Percentiles rank a stretch among this genome's conserved stretches.
These are phyloP conservation scores for Chrysosporium keratinophilum DNA, from an alignment of 2,329 filamentous ascomycete species.

Conservation along the genomic window DNA sequence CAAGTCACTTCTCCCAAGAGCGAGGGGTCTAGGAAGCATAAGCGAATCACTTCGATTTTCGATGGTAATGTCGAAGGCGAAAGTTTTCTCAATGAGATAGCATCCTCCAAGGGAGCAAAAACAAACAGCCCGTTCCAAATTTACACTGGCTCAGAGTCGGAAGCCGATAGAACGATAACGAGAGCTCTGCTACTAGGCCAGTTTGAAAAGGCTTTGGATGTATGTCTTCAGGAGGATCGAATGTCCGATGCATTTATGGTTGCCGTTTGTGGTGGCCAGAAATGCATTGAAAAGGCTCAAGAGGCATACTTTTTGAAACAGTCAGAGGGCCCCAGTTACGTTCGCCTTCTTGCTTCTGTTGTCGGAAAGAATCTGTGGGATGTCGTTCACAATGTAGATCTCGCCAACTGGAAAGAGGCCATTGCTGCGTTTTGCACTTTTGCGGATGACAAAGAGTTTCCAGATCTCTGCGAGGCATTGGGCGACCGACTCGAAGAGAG, in stretches of 20 bases:
- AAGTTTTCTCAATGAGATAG: conserved; percentile 71
- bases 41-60: conserved; percentile 67
- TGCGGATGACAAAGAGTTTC: conserved; percentile 80
- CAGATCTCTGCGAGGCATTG: conserved; percentile 86
- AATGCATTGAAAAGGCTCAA: conserved; percentile 88
- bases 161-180: conserved; percentile 77
- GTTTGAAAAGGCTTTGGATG: conserved; percentile 79
- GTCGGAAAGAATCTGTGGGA: conserved; percentile 98
- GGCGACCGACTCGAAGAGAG: conserved; percentile 80
- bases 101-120: conserved; percentile 76
- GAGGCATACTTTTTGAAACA: conserved; percentile 79
- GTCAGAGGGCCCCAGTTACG: conserved; percentile 74
- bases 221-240: conserved; percentile 78
- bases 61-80: conserved; percentile 62
- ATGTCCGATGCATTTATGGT: conserved; percentile 97
- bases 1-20: conserved; percentile 28
- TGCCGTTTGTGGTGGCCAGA: conserved; percentile 89
- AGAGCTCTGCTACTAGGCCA: conserved; percentile 78
- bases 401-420: conserved; percentile 90
- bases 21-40: conserved; percentile 45
- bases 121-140: conserved; percentile 92
- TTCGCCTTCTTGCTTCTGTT: conserved; percentile 80
- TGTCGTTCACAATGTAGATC: conserved; percentile 88
- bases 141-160: conserved; percentile 70
- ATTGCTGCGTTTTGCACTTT: conserved; percentile 96